phyloP scores from a whole-genome alignment of 345 rosid genomes.

The Lepidium didymum region DNA sequence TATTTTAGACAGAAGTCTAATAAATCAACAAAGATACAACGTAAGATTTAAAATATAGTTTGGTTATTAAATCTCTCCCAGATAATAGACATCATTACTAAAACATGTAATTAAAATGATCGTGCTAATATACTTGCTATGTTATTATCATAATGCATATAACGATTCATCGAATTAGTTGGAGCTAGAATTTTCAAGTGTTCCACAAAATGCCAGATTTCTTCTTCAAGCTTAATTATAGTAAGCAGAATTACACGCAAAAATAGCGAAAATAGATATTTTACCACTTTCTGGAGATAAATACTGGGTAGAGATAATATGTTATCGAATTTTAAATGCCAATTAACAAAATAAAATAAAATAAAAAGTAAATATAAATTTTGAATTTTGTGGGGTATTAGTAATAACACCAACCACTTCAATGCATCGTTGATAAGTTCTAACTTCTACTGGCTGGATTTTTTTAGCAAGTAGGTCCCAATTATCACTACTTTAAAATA shows the following conservation, averaged over 20 bases:
- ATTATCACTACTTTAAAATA: conserved; percentile 13
- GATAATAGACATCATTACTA: too few species aligned
- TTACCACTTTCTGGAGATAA: too few species aligned
- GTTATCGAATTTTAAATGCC: not conserved
- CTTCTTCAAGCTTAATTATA: too few species aligned
- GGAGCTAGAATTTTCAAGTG: too few species aligned
- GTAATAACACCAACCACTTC: conserved; percentile 1
- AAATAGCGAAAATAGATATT: too few species aligned
- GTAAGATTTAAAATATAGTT: not conserved
- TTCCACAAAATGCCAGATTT: too few species aligned
- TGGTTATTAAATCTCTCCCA: not conserved
- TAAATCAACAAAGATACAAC: not conserved
- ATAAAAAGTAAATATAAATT: not conserved
- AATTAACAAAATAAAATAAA: not conserved
- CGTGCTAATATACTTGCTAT: too few species aligned
- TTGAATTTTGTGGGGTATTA: not conserved
- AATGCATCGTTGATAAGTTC: conserved; percentile 3
- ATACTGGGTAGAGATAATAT: too few species aligned
- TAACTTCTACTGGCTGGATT: not conserved
- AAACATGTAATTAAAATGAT: too few species aligned
- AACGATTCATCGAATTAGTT: too few species aligned
- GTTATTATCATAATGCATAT: too few species aligned
- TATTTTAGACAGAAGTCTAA: not conserved
- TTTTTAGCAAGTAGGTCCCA: conserved; percentile 7
- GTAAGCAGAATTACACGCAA: too few species aligned